Conservation (phyloP, 2,329 filamentous ascomycete genomes). For the Xylaria sp. region DNA sequence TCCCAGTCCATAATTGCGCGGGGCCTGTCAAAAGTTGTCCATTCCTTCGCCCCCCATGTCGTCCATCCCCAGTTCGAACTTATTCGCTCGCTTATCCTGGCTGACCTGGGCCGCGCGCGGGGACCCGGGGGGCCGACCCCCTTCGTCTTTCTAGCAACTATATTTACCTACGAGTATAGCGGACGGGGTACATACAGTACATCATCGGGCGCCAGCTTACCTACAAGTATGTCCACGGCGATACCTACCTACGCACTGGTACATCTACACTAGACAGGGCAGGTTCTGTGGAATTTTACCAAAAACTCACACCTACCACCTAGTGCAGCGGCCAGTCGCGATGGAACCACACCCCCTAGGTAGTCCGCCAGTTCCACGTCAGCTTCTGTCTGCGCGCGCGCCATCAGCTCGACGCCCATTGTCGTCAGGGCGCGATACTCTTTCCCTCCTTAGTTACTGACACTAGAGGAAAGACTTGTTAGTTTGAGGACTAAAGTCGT, state of each 20-base stretch:
- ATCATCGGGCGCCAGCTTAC: no score
- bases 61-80: neutral
- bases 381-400: constrained; percentile 2
- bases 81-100: neutral
- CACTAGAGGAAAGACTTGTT: no score
- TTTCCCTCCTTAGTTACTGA: no score
- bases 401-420: constrained; percentile 15
- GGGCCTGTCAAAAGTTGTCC: neutral
- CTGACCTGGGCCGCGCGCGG: neutral
- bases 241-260: no score
- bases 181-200: neutral
- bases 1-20: neutral
- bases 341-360: neutral
- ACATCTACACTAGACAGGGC: no score
- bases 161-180: no score
- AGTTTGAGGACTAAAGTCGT: no score
- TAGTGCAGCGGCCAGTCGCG: neutral
- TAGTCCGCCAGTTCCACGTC: neutral
- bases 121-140: no score
- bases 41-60: no score
- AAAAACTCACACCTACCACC: no score
- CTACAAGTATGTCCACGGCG: no score
- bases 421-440: neutral
- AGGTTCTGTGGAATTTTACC: no score
- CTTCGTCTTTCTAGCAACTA: neutral